These are phyloP conservation scores for Leccinum uliginosum DNA, from an alignment of 768 basidiomycete species.

Conservation along the genomic window DNA sequence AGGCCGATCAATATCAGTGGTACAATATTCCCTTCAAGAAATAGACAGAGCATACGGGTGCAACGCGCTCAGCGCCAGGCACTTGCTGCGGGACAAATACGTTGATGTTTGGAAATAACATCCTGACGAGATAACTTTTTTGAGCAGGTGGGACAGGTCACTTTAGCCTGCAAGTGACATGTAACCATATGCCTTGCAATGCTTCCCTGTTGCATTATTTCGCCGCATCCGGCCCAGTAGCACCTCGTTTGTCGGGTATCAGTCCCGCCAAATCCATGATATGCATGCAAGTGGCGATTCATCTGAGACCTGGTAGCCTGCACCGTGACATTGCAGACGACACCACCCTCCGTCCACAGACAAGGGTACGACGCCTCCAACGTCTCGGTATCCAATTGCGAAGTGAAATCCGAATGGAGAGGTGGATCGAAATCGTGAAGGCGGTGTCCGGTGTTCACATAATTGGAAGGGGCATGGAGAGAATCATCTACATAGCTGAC, in stretches of 20 bases:
- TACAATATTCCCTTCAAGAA: neutral
- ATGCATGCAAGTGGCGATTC: slow-evolving; percentile 25
- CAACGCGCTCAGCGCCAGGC: slow-evolving; percentile 9
- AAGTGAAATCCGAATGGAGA: neutral
- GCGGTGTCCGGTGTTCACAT: neutral
- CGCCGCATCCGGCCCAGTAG: slow-evolving; percentile 18
- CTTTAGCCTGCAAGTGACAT: slow-evolving; percentile 25
- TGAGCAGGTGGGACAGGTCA: slow-evolving; percentile 25
- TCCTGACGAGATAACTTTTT: slow-evolving; percentile 26
- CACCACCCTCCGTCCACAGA: slow-evolving; percentile 14
- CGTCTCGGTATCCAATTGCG: slow-evolving; percentile 1
- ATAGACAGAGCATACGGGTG: neutral
- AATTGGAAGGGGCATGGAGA: neutral
- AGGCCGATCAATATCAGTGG: neutral
- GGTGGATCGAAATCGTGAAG: neutral
- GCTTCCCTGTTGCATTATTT: slow-evolving; percentile 26
- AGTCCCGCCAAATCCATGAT: slow-evolving; percentile 21
- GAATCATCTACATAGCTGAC: slow-evolving; percentile 1
- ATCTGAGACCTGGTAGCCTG: slow-evolving; percentile 20
- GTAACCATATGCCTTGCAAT: slow-evolving; percentile 27
- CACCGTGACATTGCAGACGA: slow-evolving; percentile 15
- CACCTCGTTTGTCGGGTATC: slow-evolving; percentile 19
- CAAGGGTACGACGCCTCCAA: slow-evolving; percentile 14
- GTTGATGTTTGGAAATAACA: slow-evolving; percentile 25
- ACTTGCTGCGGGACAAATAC: slow-evolving; percentile 21